These are phyloP conservation scores for Blastobotrys persicus DNA, from an alignment of 1,139 yeast species.

Conservation along the genomic window DNA sequence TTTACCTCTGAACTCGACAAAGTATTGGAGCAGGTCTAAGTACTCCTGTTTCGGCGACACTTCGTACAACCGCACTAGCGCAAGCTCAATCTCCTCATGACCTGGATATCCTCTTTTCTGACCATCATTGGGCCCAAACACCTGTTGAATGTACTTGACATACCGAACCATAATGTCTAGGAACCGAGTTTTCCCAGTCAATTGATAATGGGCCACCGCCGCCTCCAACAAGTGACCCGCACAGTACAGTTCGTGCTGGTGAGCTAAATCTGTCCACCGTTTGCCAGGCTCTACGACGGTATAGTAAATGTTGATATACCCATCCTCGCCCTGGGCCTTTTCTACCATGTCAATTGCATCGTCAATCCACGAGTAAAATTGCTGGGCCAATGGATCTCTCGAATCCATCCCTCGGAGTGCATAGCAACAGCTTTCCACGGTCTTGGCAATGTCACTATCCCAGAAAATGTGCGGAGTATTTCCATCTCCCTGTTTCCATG, in stretches of 20 bases:
- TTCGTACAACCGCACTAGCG: constrained; percentile 27
- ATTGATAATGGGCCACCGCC: constrained; percentile 29
- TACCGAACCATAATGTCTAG: constrained; percentile 26
- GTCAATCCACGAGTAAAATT: constrained; percentile 17
- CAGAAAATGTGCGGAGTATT: constrained; percentile 27
- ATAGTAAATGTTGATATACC: constrained; percentile 30
- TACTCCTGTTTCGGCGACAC: constrained; percentile 25
- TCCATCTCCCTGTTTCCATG: constrained; percentile 22
- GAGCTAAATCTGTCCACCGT: constrained; percentile 26
- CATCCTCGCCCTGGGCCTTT: constrained; percentile 32
- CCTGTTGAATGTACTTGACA: constrained; percentile 24
- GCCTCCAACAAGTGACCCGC: constrained; percentile 33
- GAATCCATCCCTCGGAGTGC: constrained; percentile 22
- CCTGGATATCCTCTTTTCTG: constrained; percentile 32
- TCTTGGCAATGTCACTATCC: constrained; percentile 34
- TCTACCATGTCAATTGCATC: constrained; percentile 30
- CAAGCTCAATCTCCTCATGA: constrained; percentile 33
- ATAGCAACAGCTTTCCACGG: constrained; percentile 30
- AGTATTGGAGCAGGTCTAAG: constrained; percentile 26
- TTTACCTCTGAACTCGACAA: constrained; percentile 30
- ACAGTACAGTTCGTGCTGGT: constrained; percentile 32
- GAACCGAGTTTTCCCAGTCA: constrained; percentile 25
- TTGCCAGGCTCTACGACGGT: constrained; percentile 29
- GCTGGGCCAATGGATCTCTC: constrained; percentile 1
- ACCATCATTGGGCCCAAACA: constrained; percentile 27